Conservation (phyloP, 768 basidiomycete genomes). For the Hebeloma cylindrosporum region DNA sequence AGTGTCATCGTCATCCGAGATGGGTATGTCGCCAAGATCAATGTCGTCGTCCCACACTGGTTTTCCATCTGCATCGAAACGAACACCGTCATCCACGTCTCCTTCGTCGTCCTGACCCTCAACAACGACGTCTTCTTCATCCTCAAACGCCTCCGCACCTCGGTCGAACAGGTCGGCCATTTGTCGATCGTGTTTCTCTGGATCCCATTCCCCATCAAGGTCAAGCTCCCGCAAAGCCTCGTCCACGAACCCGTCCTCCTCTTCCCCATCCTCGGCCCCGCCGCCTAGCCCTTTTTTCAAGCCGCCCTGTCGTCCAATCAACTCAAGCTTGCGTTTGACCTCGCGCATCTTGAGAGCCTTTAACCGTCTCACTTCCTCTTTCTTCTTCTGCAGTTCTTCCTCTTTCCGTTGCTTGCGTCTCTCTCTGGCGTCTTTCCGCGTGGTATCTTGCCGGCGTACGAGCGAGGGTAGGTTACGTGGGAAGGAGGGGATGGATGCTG, state of each 20-base stretch:
- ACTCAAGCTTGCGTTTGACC: constrained; percentile 70
- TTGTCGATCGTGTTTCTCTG: constrained; percentile 76
- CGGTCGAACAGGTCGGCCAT: constrained; percentile 69
- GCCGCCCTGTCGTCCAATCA: constrained; percentile 71
- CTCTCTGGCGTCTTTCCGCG: constrained; percentile 83
- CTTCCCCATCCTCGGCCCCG: constrained; percentile 37
- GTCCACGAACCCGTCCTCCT: constrained; percentile 31
- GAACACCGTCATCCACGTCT: constrained; percentile 34
- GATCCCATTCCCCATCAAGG: constrained; percentile 93
- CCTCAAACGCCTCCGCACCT: constrained; percentile 30
- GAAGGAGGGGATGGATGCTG: constrained; percentile 49
- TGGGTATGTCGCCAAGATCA: constrained; percentile 66
- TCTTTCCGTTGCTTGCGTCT: constrained; percentile 77
- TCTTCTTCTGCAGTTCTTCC: constrained; percentile 68
- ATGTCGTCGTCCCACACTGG: constrained; percentile 93
- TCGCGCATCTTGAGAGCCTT: constrained; percentile 87
- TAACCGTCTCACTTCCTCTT: constrained; percentile 79
- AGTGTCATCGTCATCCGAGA: constrained; percentile 35
- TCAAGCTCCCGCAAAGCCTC: constrained; percentile 70
- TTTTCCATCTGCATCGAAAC: constrained; percentile 51
- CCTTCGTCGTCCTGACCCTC: constrained; percentile 29
- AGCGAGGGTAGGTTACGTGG: constrained; percentile 69
- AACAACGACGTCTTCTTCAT: constrained; percentile 40
- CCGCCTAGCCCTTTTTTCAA: constrained; percentile 29
- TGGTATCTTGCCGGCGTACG: constrained; percentile 72